These are phyloP conservation scores for Aechmea fasciata DNA, from an alignment of 176 grass and related monocot species.

Conservation along the genomic window DNA sequence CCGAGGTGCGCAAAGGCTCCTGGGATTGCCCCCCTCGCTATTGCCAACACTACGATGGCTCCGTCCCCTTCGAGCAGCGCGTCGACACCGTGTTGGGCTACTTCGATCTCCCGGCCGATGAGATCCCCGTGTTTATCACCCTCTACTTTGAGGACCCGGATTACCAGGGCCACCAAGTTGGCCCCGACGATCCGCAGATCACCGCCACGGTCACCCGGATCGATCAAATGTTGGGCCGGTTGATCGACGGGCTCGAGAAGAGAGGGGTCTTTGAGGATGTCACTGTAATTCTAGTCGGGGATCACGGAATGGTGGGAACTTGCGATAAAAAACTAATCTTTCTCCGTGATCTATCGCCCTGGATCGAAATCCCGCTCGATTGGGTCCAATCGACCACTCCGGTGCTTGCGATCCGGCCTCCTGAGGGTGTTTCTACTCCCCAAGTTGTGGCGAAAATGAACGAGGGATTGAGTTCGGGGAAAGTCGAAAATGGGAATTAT, in stretches of 20 bases:
- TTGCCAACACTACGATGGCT: conserved; percentile 53
- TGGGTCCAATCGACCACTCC: conserved; percentile 67
- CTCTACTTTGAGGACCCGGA: conserved; percentile 96
- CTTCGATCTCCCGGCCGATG: conserved; percentile 55
- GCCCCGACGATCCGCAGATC: conserved; percentile 69
- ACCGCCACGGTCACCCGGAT: conserved; percentile 48
- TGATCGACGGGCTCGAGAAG: conserved; percentile 66
- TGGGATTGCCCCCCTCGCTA: conserved; percentile 68
- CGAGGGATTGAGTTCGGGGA: conserved; percentile 65
- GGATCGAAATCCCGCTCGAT: conserved; percentile 39
- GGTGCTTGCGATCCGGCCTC: conserved; percentile 60
- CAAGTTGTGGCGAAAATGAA: conserved; percentile 93
- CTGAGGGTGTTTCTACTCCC: conserved; percentile 26
- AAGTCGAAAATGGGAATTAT: conserved; percentile 52
- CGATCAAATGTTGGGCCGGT: conserved; percentile 58
- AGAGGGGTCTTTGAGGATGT: conserved; percentile 83
- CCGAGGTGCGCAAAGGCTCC: conserved; percentile 61
- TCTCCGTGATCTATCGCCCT: conserved; percentile 62
- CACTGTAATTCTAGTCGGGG: conserved; percentile 61
- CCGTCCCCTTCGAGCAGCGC: conserved; percentile 70
- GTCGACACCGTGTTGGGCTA: conserved; percentile 61
- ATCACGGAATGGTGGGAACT: conserved; percentile 94
- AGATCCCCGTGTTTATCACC: conserved; percentile 65
- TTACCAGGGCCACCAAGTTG: conserved; percentile 83
- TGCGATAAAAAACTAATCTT: conserved; percentile 70